A percentile compares a stretch with the other conserved stretches of the same genome.
Evolutionary conservation across 1,139 yeast genomes (phyloP).

Genomic region (Geotrichum europaeum): DNA sequence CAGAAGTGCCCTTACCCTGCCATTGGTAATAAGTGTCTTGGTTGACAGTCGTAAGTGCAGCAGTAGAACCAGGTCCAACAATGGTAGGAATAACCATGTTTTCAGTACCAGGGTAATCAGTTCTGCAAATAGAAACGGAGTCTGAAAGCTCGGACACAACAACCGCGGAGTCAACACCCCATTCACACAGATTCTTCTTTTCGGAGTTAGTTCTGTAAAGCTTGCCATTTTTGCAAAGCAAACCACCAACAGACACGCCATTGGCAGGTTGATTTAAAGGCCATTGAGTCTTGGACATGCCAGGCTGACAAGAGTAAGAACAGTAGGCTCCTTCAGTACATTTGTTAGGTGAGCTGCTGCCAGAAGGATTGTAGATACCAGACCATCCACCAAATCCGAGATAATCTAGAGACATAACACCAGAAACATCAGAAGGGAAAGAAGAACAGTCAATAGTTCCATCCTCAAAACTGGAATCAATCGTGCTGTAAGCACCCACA

Average conservation of each 20-base stretch:
- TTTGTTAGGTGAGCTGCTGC: slow-evolving; percentile 53
- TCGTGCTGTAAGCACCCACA: slow-evolving; percentile 47
- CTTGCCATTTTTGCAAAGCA: slow-evolving; percentile 68
- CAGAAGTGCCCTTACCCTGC: slow-evolving; percentile 78
- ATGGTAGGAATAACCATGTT: slow-evolving; percentile 93
- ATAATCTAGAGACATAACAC: slow-evolving; percentile 81
- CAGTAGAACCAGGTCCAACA: slow-evolving; percentile 58
- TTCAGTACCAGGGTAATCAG: slow-evolving; percentile 98
- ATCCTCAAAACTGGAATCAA: slow-evolving; percentile 62
- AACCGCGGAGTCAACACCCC: slow-evolving; percentile 68
- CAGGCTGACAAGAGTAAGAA: slow-evolving; percentile 93
- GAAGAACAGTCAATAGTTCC: slow-evolving; percentile 68
- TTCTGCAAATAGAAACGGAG: slow-evolving; percentile 85
- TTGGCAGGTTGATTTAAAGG: slow-evolving; percentile 74
- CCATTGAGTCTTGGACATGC: slow-evolving; percentile 98
- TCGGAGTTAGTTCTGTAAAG: slow-evolving; percentile 69
- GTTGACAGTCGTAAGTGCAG: slow-evolving; percentile 74
- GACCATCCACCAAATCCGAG: slow-evolving; percentile 89
- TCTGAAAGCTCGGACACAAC: slow-evolving; percentile 60
- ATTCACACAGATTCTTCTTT: slow-evolving; percentile 64
- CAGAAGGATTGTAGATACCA: slow-evolving; percentile 52
- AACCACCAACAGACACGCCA: slow-evolving; percentile 91
- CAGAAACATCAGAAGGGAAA: slow-evolving; percentile 80
- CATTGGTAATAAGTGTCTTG: slow-evolving; percentile 71
- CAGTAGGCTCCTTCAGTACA: slow-evolving; percentile 90